Percentiles rank a stretch among this genome's conserved stretches.
Evolutionary conservation across 129 eudicot genomes (phyloP).

Genomic region (Smallanthus sonchifolius): DNA sequence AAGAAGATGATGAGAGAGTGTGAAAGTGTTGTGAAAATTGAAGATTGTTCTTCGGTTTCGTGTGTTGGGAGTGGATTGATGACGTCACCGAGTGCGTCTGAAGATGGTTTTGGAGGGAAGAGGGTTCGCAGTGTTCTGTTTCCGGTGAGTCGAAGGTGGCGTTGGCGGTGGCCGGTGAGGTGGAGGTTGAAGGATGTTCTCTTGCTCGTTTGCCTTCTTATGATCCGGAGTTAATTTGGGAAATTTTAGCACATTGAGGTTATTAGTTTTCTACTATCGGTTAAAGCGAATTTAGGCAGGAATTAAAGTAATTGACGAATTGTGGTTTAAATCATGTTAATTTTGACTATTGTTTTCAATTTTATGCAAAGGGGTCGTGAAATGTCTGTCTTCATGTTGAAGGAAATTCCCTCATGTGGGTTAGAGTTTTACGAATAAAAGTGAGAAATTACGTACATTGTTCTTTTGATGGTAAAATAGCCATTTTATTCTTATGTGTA

Average conservation of each 20-base stretch:
- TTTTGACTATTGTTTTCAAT: conserved; percentile 8
- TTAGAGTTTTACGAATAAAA: no score
- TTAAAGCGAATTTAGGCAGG: background rate
- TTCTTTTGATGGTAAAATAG: no score
- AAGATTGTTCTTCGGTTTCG: conserved; percentile 34
- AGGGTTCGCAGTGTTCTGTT: conserved; percentile 10
- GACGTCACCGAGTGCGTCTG: conserved; percentile 49
- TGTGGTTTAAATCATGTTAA: conserved; percentile 10
- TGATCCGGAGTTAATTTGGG: conserved; percentile 84
- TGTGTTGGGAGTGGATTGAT: conserved; percentile 27
- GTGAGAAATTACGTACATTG: no score
- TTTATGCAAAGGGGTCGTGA: background rate
- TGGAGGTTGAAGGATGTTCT: conserved; percentile 52
- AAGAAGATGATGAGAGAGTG: conserved; percentile 25
- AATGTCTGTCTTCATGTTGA: background rate
- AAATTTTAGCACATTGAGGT: conserved; percentile 58
- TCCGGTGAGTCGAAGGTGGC: conserved; percentile 27
- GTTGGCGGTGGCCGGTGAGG: conserved; percentile 16
- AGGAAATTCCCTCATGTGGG: conserved; percentile 9
- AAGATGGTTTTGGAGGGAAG: conserved; percentile 55
- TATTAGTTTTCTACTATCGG: background rate
- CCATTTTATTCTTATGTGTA: no score
- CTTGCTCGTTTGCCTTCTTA: conserved; percentile 78
- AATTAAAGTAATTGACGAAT: background rate
- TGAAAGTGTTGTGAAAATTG: conserved; percentile 10